phyloP scores from a whole-genome alignment of 352 stramenopile species.

The Thraustochytrium sp. region DNA sequence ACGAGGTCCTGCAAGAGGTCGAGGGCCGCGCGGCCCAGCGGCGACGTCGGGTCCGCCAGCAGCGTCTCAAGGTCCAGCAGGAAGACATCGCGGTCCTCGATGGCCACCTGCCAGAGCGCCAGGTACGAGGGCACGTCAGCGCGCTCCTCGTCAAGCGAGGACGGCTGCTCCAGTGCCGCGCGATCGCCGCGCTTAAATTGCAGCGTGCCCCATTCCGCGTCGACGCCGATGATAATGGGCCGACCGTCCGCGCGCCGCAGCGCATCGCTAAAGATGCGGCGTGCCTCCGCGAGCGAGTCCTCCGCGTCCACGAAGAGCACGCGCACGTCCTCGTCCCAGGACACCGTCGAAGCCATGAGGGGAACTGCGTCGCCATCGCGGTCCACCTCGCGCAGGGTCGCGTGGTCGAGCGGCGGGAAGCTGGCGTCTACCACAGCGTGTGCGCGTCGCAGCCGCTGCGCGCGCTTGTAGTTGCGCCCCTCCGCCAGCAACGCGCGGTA shows the following conservation, averaged over 20 bases:
- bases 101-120: conserved; percentile 14
- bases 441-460: background rate
- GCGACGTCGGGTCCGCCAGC: background rate
- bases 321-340: background rate
- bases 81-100: background rate
- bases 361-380: background rate
- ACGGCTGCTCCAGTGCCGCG: background rate
- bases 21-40: background rate
- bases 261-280: background rate
- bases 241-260: background rate
- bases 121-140: background rate
- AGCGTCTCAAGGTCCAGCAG: conserved; percentile 13
- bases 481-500: background rate
- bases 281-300: background rate
- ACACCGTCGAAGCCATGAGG: background rate
- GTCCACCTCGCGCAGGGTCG: background rate
- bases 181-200: background rate
- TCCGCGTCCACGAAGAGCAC: background rate
- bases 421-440: background rate
- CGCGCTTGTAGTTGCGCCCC: background rate
- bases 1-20: background rate
- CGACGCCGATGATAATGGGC: background rate
- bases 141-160: background rate
- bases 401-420: background rate
- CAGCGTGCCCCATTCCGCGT: background rate